Percentiles rank a stretch among this genome's conserved stretches.
phyloP scores from a whole-genome alignment of 768 basidiomycete genomes.

The Hygrocybe coccinea region DNA sequence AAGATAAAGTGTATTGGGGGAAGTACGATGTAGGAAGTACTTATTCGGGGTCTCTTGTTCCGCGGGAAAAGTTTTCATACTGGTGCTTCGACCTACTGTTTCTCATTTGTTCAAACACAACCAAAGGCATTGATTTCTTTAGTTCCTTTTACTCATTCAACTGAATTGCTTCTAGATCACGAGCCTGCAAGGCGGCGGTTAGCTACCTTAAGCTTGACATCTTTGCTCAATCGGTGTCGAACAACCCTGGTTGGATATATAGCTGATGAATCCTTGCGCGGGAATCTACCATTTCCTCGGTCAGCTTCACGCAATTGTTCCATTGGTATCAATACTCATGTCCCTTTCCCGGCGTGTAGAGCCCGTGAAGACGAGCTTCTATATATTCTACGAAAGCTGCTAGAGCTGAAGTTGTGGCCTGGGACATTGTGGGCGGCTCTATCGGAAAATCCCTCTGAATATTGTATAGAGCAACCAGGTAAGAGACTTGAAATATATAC shows the following conservation, averaged over 20 bases:
- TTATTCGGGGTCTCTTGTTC: constrained; percentile 48
- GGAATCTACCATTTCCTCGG: constrained; percentile 85
- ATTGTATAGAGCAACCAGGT: constrained; percentile 58
- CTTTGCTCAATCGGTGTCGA: constrained; percentile 73
- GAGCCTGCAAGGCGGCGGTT: constrained; percentile 58
- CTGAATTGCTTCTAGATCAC: constrained; percentile 42
- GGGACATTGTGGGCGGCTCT: constrained; percentile 74
- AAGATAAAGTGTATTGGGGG: constrained; percentile 30
- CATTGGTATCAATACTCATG: not conserved
- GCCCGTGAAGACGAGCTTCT: constrained; percentile 85
- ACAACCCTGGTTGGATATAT: constrained; percentile 65
- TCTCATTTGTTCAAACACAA: constrained; percentile 65
- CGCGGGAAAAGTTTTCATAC: constrained; percentile 83
- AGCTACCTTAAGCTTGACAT: constrained; percentile 66
- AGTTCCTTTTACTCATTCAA: not conserved
- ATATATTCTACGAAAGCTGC: constrained; percentile 76
- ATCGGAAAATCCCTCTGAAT: constrained; percentile 57
- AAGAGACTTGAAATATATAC: constrained; percentile 13
- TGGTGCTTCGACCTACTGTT: constrained; percentile 91
- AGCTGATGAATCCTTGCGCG: constrained; percentile 81
- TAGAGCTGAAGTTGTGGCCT: constrained; percentile 64
- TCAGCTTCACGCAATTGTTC: constrained; percentile 27
- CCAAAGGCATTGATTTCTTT: constrained; percentile 39
- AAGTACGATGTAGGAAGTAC: constrained; percentile 54
- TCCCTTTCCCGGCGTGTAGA: constrained; percentile 33